Conservation (phyloP, 768 basidiomycete genomes). For the Suillus lakei region DNA sequence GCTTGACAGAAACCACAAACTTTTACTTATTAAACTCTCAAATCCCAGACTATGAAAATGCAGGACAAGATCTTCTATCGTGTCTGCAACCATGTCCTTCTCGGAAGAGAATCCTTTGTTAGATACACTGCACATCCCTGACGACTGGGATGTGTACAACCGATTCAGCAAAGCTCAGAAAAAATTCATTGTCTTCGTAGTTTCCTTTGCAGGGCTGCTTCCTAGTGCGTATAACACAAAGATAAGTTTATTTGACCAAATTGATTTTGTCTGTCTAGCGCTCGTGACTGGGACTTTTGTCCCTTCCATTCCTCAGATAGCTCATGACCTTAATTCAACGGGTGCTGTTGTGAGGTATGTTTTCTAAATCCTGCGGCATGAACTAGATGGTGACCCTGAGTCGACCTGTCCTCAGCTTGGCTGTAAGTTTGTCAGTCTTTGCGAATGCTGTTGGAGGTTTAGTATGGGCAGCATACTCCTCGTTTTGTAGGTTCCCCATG, state of each 20-base stretch:
- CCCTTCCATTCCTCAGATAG: slow-evolving; percentile 42
- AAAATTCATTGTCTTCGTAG: slow-evolving; percentile 51
- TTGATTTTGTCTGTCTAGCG: background rate
- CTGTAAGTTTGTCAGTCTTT: slow-evolving; percentile 52
- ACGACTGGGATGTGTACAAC: background rate
- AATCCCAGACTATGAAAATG: background rate
- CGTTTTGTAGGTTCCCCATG: slow-evolving; percentile 42
- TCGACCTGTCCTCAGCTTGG: slow-evolving; percentile 33
- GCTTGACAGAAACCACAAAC: background rate
- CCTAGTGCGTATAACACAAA: slow-evolving; percentile 46
- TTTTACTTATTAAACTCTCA: too few species aligned
- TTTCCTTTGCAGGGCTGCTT: slow-evolving; percentile 61
- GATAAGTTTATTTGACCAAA: background rate
- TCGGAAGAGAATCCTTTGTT: slow-evolving; percentile 7
- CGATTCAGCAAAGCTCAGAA: slow-evolving; percentile 58
- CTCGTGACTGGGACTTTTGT: slow-evolving; percentile 41
- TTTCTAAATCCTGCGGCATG: background rate
- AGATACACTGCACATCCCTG: too few species aligned
- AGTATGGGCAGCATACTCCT: slow-evolving; percentile 50
- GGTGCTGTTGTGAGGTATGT: slow-evolving; percentile 32
- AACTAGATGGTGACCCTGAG: background rate
- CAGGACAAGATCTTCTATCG: background rate
- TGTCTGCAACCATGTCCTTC: background rate
- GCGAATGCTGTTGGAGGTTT: slow-evolving; percentile 48
- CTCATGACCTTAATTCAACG: slow-evolving; percentile 35